Evolutionary conservation across 2,329 filamentous ascomycete genomes (phyloP).

Genomic region (Colletotrichum musae): DNA sequence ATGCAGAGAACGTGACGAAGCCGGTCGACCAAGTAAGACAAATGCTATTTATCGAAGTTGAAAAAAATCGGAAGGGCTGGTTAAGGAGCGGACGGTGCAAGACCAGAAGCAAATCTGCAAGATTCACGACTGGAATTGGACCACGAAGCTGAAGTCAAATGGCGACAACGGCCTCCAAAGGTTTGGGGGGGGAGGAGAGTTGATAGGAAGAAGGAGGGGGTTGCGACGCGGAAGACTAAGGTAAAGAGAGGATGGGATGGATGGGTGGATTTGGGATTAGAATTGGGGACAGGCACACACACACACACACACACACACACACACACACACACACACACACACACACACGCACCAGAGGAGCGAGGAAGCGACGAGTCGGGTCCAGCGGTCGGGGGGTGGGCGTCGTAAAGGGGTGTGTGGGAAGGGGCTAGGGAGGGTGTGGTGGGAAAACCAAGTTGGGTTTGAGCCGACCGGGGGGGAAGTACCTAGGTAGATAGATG

Average conservation of each 20-base stretch:
- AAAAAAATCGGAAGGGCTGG: constrained; percentile 37
- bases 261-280: constrained; percentile 41
- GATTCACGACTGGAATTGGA: constrained; percentile 70
- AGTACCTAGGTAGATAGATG: background rate
- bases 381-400: constrained; percentile 35
- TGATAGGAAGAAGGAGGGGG: constrained; percentile 47
- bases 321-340: constrained; percentile 27
- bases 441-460: constrained; percentile 32
- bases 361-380: constrained; percentile 40
- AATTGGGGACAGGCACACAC: constrained; percentile 40
- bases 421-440: constrained; percentile 27
- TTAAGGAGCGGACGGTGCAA: constrained; percentile 52
- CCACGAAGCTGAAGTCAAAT: constrained; percentile 55
- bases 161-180: constrained; percentile 45
- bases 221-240: constrained; percentile 42
- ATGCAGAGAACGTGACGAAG: constrained; percentile 27
- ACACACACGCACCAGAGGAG: constrained; percentile 21
- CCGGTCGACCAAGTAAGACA: constrained; percentile 44
- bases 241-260: constrained; percentile 41
- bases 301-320: no score
- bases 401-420: constrained; percentile 17
- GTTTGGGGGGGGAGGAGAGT: constrained; percentile 48
- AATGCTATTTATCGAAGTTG: constrained; percentile 41
- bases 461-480: constrained; percentile 30
- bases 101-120: constrained; percentile 67